phyloP scores from a whole-genome alignment of 331 rosid genomes.

The Phaseolus coccineus region DNA sequence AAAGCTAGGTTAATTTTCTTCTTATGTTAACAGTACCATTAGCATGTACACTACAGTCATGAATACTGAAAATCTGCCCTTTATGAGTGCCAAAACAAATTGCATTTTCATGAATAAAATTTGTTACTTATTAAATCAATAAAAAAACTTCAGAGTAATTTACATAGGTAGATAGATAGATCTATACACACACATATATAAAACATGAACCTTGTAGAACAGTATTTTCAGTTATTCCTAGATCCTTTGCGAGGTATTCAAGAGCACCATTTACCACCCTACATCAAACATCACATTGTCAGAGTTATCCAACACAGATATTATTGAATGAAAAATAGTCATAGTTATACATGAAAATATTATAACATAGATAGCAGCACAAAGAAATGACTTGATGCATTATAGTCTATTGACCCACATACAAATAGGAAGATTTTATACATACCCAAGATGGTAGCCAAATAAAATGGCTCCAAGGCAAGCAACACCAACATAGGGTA shows the following conservation, averaged over 20 bases:
- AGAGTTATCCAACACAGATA: slow-evolving; percentile 31
- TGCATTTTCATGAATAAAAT: neutral
- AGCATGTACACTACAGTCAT: neutral
- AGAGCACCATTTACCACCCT: slow-evolving; percentile 98
- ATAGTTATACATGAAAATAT: neutral
- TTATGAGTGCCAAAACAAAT: neutral
- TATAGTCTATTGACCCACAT: neutral
- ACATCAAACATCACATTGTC: slow-evolving; percentile 45
- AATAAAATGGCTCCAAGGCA: slow-evolving; percentile 98
- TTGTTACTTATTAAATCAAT: slow-evolving; percentile 16
- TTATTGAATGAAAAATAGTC: slow-evolving; percentile 11
- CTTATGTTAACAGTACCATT: slow-evolving; percentile 21
- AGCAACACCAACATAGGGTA: slow-evolving; percentile 95
- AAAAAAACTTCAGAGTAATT: neutral
- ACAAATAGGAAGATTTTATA: slow-evolving; percentile 28
- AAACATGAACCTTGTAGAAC: slow-evolving; percentile 72
- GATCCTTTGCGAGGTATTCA: slow-evolving; percentile 92
- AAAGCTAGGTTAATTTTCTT: slow-evolving; percentile 16
- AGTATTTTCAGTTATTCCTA: slow-evolving; percentile 77
- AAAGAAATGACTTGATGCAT: slow-evolving; percentile 21
- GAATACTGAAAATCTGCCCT: slow-evolving; percentile 25
- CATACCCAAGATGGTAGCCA: slow-evolving; percentile 97
- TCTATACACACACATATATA: neutral
- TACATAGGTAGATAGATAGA: neutral
- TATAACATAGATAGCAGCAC: slow-evolving; percentile 8